phyloP scores from a whole-genome alignment of 805 yeast genomes.

The Nakazawaea holstii region DNA sequence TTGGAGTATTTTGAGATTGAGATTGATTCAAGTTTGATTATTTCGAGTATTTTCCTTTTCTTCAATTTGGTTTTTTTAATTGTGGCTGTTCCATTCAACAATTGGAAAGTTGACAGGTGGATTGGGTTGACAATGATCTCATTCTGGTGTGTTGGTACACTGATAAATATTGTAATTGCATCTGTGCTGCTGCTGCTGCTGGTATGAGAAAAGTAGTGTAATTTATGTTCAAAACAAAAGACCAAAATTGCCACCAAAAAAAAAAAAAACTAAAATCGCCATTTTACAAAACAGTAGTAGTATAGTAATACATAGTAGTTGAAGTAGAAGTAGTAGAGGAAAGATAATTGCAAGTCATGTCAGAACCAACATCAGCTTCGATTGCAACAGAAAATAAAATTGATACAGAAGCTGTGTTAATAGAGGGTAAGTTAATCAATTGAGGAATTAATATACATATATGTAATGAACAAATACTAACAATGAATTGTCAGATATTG shows the following conservation, averaged over 20 bases:
- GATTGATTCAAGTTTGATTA: slow-evolving; percentile 32
- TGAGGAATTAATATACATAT: background rate
- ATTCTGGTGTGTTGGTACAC: slow-evolving; percentile 37
- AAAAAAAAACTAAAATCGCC: background rate
- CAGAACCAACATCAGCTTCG: background rate
- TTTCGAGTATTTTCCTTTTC: slow-evolving; percentile 37
- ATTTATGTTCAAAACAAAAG: background rate
- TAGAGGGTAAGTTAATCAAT: background rate
- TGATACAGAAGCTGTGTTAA: background rate
- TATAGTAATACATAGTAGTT: too few species aligned
- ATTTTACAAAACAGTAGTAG: too few species aligned
- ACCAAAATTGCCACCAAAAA: background rate
- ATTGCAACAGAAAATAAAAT: background rate
- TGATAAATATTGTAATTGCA: slow-evolving; percentile 23
- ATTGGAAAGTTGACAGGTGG: slow-evolving; percentile 34
- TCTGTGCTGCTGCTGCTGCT: background rate
- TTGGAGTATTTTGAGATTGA: slow-evolving; percentile 20
- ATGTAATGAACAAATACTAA: background rate
- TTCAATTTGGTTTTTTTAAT: slow-evolving; percentile 31
- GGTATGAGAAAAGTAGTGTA: background rate
- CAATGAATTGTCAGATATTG: slow-evolving; percentile 7
- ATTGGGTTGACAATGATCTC: slow-evolving; percentile 34
- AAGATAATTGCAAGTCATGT: background rate
- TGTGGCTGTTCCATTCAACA: slow-evolving; percentile 31
- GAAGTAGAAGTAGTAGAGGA: too few species aligned